Percentiles rank a stretch among this genome's conserved stretches.
Evolutionary conservation across 2,329 filamentous ascomycete species (phyloP).

Genomic region (Neonectria hederae): DNA sequence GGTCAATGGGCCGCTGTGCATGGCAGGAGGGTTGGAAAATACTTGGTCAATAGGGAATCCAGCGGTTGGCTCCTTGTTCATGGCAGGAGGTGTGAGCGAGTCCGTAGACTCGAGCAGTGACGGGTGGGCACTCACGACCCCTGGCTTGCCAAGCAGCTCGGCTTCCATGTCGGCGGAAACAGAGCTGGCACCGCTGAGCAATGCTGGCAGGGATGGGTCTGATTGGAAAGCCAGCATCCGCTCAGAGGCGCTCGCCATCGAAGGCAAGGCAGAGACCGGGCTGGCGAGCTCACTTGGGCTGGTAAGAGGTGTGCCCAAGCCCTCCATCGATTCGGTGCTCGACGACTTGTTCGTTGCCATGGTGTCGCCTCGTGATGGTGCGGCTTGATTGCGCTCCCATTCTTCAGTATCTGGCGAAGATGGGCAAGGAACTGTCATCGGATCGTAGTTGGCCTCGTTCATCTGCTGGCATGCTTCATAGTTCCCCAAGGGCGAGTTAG

Average conservation of each 20-base stretch:
- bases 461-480: constrained; percentile 22
- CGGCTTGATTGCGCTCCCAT: constrained; percentile 42
- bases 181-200: constrained; percentile 71
- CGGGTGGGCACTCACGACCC: constrained; percentile 52
- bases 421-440: constrained; percentile 52
- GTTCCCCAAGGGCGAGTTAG: constrained; percentile 27
- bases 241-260: constrained; percentile 55
- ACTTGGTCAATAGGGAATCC: constrained; percentile 59
- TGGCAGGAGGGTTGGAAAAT: constrained; percentile 45
- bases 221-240: constrained; percentile 66
- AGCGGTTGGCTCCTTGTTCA: constrained; percentile 56
- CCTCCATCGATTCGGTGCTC: constrained; percentile 61
- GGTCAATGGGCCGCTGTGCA: constrained; percentile 46
- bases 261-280: constrained; percentile 54
- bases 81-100: constrained; percentile 63
- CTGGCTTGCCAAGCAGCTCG: constrained; percentile 64
- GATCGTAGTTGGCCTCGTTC: constrained; percentile 23
- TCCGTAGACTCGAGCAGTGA: constrained; percentile 62
- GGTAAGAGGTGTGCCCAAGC: constrained; percentile 61
- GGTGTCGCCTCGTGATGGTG: constrained; percentile 53
- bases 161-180: constrained; percentile 70
- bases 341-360: constrained; percentile 59
- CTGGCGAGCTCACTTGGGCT: constrained; percentile 64
- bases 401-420: constrained; percentile 58
- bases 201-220: constrained; percentile 70